These are phyloP conservation scores for Metschnikowia borealis DNA, from an alignment of 805 yeast species.

Conservation along the genomic window DNA sequence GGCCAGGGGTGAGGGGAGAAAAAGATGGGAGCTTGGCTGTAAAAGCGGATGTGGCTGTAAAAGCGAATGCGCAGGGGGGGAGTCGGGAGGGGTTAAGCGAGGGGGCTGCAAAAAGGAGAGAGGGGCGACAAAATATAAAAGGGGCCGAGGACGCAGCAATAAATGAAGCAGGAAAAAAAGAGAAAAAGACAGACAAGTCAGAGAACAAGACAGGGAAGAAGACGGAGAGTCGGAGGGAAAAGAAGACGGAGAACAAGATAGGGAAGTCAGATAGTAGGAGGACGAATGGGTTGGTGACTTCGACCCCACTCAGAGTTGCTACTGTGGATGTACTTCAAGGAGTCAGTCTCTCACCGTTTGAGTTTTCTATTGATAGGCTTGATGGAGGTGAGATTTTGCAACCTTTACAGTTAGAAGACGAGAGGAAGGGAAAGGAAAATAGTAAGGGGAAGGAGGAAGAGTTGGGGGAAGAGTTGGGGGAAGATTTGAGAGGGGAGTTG, in stretches of 20 bases:
- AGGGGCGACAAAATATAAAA: too few species aligned
- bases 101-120: too few species aligned
- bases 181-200: too few species aligned
- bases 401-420: background rate
- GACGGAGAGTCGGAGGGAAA: background rate
- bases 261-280: background rate
- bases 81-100: too few species aligned
- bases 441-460: too few species aligned
- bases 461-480: background rate
- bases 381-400: background rate
- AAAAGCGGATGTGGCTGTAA: background rate
- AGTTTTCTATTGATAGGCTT: background rate
- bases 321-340: background rate
- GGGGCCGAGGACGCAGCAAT: too few species aligned
- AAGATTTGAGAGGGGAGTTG: too few species aligned
- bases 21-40: background rate
- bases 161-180: too few species aligned
- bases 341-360: background rate
- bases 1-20: too few species aligned
- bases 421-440: background rate
- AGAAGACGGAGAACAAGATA: background rate
- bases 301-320: background rate
- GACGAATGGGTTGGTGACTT: background rate
- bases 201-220: too few species aligned
- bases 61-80: background rate